Conservation (phyloP, 768 basidiomycete species). For the Pleurotus eryngii region DNA sequence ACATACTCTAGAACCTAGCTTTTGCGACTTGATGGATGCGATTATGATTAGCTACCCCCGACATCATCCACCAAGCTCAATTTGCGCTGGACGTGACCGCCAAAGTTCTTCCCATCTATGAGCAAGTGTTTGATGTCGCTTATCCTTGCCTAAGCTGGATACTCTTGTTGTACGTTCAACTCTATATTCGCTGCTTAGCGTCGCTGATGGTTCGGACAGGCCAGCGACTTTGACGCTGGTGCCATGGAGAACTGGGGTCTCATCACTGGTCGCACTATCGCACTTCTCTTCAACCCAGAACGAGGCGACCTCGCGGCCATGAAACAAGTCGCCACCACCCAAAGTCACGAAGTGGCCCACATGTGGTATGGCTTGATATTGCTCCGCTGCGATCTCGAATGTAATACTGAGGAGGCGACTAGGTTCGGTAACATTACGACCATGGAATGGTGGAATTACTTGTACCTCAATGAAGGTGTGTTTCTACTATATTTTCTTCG, state of each 20-base stretch:
- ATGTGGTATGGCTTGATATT: constrained; percentile 55
- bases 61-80: constrained; percentile 78
- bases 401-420: neutral
- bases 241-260: constrained; percentile 96
- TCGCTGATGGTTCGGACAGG: constrained; percentile 31
- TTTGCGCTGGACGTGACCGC: constrained; percentile 88
- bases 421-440: constrained; percentile 94
- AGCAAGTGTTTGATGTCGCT: constrained; percentile 87
- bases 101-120: constrained; percentile 82
- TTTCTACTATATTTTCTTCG: neutral
- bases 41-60: constrained; percentile 58
- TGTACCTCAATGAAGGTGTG: constrained; percentile 76
- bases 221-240: constrained; percentile 85
- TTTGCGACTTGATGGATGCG: constrained; percentile 2
- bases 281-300: constrained; percentile 77
- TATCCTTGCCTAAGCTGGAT: constrained; percentile 92
- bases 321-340: constrained; percentile 73
- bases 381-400: neutral
- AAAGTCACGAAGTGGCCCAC: constrained; percentile 86
- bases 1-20: neutral
- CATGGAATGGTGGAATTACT: constrained; percentile 90
- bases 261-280: constrained; percentile 84
- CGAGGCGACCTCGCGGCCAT: constrained; percentile 68
- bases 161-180: constrained; percentile 67
- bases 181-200: neutral